Evolutionary conservation across 768 basidiomycete genomes (phyloP).

Genomic region (Pholiota conissans): DNA sequence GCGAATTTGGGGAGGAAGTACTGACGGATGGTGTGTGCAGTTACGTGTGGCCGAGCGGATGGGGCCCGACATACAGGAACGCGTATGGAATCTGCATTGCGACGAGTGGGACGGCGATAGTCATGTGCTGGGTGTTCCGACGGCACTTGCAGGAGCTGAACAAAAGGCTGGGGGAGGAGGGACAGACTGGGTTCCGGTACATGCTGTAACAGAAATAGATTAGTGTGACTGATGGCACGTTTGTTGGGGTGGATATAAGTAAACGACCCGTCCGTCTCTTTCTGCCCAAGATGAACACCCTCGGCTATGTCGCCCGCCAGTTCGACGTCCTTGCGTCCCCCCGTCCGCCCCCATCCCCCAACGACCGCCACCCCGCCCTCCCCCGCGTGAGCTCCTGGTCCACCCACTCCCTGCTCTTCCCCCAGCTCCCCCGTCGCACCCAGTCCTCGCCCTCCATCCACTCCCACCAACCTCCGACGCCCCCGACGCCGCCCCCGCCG

Average conservation of each 20-base stretch:
- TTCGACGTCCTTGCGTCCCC: slow-evolving; percentile 73
- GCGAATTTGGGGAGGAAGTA: slow-evolving; percentile 1
- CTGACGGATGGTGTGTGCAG: slow-evolving; percentile 29
- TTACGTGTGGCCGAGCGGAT: slow-evolving; percentile 64
- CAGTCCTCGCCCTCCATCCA: slow-evolving; percentile 61
- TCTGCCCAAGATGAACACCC: slow-evolving; percentile 66
- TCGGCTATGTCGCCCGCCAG: slow-evolving; percentile 78
- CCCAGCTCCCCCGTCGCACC: slow-evolving; percentile 26
- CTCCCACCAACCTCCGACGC: slow-evolving; percentile 11
- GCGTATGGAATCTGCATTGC: slow-evolving; percentile 77
- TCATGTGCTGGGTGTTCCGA: slow-evolving; percentile 54
- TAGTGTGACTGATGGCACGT: slow-evolving; percentile 5
- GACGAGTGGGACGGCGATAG: slow-evolving; percentile 48
- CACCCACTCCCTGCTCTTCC: slow-evolving; percentile 50
- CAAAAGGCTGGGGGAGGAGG: slow-evolving; percentile 32
- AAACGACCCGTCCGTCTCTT: not conserved
- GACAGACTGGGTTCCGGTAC: slow-evolving; percentile 50
- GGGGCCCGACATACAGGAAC: slow-evolving; percentile 67
- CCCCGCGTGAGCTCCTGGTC: slow-evolving; percentile 60
- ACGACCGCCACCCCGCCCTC: slow-evolving; percentile 35
- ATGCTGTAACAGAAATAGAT: slow-evolving; percentile 33
- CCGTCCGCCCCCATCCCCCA: slow-evolving; percentile 59
- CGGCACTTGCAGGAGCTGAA: slow-evolving; percentile 41
- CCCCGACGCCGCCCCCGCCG: slow-evolving; percentile 18
- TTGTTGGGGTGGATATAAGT: slow-evolving; percentile 6